These are phyloP conservation scores for Penicillium coffeae DNA, from an alignment of 495 filamentous ascomycete genomes.

Conservation along the genomic window DNA sequence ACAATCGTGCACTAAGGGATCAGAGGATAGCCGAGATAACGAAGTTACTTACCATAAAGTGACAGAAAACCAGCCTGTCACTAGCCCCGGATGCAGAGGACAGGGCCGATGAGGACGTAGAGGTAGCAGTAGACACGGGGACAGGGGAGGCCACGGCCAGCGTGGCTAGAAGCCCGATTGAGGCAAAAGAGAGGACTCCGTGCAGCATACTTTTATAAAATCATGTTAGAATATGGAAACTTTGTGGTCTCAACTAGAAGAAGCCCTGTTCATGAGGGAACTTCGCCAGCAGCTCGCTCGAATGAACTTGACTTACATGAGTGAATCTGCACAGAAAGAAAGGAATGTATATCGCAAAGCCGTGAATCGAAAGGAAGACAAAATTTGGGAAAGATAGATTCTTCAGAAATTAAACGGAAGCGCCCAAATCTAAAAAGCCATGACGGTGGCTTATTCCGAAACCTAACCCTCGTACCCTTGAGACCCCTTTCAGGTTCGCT, in stretches of 20 bases:
- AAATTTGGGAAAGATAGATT: neutral
- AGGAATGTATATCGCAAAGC: neutral
- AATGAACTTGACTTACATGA: neutral
- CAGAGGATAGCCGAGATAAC: neutral
- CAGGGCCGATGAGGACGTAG: neutral
- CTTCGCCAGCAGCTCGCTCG: neutral
- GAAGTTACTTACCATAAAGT: neutral
- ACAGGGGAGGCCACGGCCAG: neutral
- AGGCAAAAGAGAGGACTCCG: neutral
- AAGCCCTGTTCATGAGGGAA: no score
- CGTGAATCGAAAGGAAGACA: neutral
- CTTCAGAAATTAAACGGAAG: neutral
- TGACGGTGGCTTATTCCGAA: neutral
- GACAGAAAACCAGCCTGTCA: neutral
- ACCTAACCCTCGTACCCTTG: neutral
- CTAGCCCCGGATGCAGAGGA: neutral
- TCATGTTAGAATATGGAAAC: neutral
- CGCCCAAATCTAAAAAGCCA: neutral
- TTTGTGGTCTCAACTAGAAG: no score
- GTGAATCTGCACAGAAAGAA: neutral
- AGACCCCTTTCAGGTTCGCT: neutral
- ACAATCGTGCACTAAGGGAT: no score
- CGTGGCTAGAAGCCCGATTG: neutral
- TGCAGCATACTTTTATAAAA: neutral
- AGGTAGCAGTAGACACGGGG: neutral